Evolutionary conservation across 768 basidiomycete genomes (phyloP).

Genomic region (Suillus brevipes): DNA sequence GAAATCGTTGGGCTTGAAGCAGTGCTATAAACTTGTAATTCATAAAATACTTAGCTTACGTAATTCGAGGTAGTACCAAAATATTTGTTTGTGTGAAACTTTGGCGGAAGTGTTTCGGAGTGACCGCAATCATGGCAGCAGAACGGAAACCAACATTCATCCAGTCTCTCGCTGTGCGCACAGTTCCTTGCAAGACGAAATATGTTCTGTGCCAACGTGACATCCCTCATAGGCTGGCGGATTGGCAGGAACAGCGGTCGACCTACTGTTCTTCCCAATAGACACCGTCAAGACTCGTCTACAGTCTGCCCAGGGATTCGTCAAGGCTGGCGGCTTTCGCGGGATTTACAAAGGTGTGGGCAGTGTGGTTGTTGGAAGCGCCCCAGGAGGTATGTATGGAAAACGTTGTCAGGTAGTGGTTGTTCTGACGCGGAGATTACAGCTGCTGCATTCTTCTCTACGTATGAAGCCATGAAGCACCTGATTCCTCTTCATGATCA

Average conservation of each 20-base stretch:
- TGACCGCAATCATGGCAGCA: slow-evolving; percentile 24
- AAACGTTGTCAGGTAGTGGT: neutral
- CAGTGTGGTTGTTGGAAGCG: slow-evolving; percentile 92
- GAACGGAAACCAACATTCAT: slow-evolving; percentile 41
- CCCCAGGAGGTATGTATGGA: slow-evolving; percentile 77
- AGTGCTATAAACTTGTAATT: neutral
- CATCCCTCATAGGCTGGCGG: slow-evolving; percentile 70
- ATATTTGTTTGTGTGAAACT: neutral
- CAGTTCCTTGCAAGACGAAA: slow-evolving; percentile 13
- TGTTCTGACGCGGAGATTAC: slow-evolving; percentile 9
- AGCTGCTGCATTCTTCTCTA: slow-evolving; percentile 96
- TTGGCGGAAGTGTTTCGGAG: neutral
- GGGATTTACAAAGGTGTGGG: slow-evolving; percentile 94
- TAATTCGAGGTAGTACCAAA: neutral
- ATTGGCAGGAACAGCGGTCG: slow-evolving; percentile 89
- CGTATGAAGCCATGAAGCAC: slow-evolving; percentile 87
- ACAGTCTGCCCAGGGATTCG: slow-evolving; percentile 86
- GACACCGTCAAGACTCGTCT: slow-evolving; percentile 97
- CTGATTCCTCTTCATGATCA: slow-evolving; percentile 60
- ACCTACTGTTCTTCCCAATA: slow-evolving; percentile 94
- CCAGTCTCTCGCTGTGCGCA: slow-evolving; percentile 48
- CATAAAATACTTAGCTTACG: neutral
- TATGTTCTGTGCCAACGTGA: slow-evolving; percentile 14
- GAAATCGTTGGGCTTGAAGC: neutral
- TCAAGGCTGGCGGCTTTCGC: slow-evolving; percentile 79